Base-by-base conservation (phyloP, 805 yeast species). In the Nakazawaea ishiwadae region DNA sequence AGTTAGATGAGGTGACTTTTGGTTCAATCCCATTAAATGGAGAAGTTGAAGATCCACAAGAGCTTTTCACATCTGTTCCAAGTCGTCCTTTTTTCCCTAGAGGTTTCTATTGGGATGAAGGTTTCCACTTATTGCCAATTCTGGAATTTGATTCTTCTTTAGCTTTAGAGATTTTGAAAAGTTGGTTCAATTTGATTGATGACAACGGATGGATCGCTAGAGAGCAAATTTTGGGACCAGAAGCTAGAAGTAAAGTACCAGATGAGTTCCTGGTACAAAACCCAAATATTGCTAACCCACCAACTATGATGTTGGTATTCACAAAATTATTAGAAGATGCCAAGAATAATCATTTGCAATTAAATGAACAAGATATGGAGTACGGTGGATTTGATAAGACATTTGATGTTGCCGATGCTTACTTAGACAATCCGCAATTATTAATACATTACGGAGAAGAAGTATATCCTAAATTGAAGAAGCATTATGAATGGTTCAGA, bases 61-160 rank as follows among this genome's bases (percentile, higher is more conserved):
- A 81, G 48, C 63, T 93, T 37, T 86, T 89, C 53, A 75, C 93
- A 0, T 70, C 88, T 17, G 93, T 88, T 26, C 99, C 99, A 2
- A 86, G 96, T 37, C 72, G 99, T 39, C 87, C 96, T 0, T 87
- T 86, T 55, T 93, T 93, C 62, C 98, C 99, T 3, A 73, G 99
- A 48, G 99, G 99, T 0, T 93, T 93, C 55, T 88, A 86, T 56
- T 93, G 99, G 99, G 99, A 93, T 62, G 99, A 93, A 63, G 99
- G 99, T 0, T 93, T 93, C 62, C 96, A 91, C 59, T 67, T 91
- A 45, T 66, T 90, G 31, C 95, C 95, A 6, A 66, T 93, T 29
- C 60, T 85, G 51, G 82, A 83, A 36, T 90, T 83, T 56, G 98
- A 93, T 60, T 71, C 85, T 12, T 96, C 87, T 54, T 66, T 90